phyloP scores from a whole-genome alignment of 495 filamentous ascomycete genomes.

The Aspergillus ostianus region DNA sequence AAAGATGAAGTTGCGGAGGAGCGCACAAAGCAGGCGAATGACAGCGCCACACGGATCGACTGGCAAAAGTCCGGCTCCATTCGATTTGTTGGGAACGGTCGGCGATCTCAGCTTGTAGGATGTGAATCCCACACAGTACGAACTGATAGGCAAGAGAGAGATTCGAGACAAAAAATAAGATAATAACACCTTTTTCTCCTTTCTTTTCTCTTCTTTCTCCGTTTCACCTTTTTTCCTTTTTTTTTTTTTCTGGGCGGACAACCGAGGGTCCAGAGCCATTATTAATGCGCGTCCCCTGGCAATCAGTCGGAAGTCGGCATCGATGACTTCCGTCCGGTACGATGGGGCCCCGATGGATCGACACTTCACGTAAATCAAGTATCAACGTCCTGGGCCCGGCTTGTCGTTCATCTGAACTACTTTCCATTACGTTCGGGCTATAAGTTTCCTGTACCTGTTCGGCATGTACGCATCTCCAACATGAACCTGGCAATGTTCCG shows the following conservation, averaged over 20 bases:
- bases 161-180: background rate
- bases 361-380: background rate
- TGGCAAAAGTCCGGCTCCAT: constrained; percentile 8
- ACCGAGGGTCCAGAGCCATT: constrained; percentile 5
- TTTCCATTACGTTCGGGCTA: background rate
- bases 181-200: background rate
- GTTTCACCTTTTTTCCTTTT: background rate
- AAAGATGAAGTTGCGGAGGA: constrained; percentile 6
- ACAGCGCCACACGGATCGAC: constrained; percentile 15
- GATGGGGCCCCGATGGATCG: constrained; percentile 1
- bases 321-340: constrained; percentile 4
- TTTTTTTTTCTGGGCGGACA: constrained; percentile 4
- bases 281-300: constrained; percentile 5
- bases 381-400: background rate
- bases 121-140: background rate
- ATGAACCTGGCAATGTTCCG: no score
- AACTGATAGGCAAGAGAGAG: background rate
- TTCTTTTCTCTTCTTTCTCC: background rate
- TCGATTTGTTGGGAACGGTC: constrained; percentile 1
- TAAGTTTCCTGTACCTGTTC: background rate
- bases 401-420: background rate
- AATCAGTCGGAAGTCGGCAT: constrained; percentile 11
- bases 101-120: background rate
- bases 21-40: constrained; percentile 6
- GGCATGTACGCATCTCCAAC: background rate